Base-by-base conservation (phyloP, 2,329 filamentous ascomycete genomes). In the Emericellopsis atlantica region DNA sequence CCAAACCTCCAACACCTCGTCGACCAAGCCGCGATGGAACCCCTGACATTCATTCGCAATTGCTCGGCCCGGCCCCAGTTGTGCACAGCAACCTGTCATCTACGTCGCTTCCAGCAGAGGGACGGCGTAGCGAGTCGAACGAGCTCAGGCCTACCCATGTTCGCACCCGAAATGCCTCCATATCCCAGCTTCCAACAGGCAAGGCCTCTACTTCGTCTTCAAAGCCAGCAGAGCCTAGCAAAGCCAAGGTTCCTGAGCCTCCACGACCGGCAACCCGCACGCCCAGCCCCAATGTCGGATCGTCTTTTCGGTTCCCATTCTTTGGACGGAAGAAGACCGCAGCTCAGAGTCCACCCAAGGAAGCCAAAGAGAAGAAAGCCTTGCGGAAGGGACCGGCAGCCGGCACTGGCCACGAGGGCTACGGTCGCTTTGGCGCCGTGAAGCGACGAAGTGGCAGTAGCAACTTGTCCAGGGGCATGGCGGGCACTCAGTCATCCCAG, bases 391-490 rank as follows among this genome's bases (percentile, higher is more conserved):
- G 90, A 0, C 90, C 90, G 18, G 77, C 74, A 14, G 90, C 90
- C 33, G 90, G 90, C n/a, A 96, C 90, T 32, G 90, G 90, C 0
- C 88, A 96, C 52, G 90, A 96, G 62, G 83, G 83, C 1, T 89
- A 90, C 51, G 82, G 82, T 1, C 74, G 73, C 42, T 67, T 85
- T 42, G 77, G 79, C 3, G 64, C 70, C 5, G 51, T 66, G 24
- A 74, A 79, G 43, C 73, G 81, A 24, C 74, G 81, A 41, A 86
- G 79, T 51, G 75, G 72, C 44, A 80, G 75, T 51, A 63, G 67
- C 7, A 73, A 67, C 45, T 49, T 64, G 21, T 55, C 58, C 3
- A 65, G 65, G n/a, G 69, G 63, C 22, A 18, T 32, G 12, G 54
- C 58, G 11, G 65, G 62, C 5, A 59, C 59, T 16, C 59, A 64